A percentile compares a stretch with the other conserved stretches of the same genome.
Conservation (phyloP, 2,329 filamentous ascomycete genomes). For the Colletotrichum chrysophilum region DNA sequence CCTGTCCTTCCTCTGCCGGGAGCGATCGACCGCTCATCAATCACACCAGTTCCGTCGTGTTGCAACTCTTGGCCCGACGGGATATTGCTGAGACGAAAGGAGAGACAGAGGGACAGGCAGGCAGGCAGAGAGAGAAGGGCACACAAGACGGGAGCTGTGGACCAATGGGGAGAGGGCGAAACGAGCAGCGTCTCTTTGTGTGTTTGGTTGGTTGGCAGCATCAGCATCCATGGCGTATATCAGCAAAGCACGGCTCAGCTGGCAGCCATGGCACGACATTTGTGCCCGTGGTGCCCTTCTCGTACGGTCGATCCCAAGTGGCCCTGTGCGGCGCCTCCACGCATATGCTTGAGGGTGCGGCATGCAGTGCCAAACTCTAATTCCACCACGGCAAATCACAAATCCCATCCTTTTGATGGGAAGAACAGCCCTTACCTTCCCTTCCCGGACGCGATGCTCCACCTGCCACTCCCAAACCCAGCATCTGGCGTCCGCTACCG, state of each 20-base stretch:
- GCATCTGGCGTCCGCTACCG: too few relatives aligned
- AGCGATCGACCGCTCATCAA: not conserved
- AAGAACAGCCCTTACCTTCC: not conserved
- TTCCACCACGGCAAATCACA: not conserved
- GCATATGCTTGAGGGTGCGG: not conserved
- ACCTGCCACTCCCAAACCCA: not conserved
- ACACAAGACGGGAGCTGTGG: not conserved
- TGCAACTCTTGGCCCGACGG: not conserved
- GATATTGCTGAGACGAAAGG: too few relatives aligned
- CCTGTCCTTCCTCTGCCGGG: not conserved
- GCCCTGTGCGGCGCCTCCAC: not conserved
- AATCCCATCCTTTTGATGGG: slow-evolving; percentile 6
- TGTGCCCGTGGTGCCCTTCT: not conserved
- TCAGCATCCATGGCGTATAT: not conserved
- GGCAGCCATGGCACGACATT: not conserved
- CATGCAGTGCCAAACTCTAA: slow-evolving; percentile 9
- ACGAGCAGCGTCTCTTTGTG: not conserved
- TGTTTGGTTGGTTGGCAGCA: not conserved
- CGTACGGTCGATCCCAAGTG: not conserved
- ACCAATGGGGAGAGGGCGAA: not conserved
- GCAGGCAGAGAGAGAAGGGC: not conserved
- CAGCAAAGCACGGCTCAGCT: not conserved
- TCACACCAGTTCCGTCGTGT: not conserved
- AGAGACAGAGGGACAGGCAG: not conserved
- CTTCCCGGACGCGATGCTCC: not conserved